Evolutionary conservation across 1,284 basidiomycete genomes (phyloP), one percentile per base, ranked within the genome.

Genomic region (Cerrena zonata): DNA sequence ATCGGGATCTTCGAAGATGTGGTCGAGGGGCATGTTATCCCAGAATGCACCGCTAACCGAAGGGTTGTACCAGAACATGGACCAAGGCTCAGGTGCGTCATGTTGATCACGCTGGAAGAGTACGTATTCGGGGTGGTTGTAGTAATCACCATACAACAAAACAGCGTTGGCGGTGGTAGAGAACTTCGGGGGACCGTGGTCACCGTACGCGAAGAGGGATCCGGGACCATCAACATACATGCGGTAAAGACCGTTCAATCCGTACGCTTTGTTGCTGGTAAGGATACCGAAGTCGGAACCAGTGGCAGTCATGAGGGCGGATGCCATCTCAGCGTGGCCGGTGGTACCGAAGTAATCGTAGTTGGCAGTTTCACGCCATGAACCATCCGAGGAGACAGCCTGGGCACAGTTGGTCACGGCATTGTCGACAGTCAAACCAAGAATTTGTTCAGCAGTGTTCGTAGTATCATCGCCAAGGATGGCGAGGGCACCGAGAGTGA

Each of bases 61-160:
- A 11, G 93, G 84, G 66, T 97, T 78, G 69, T 98, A 99, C 92
- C 93, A 99, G 76, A 99, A 95, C 91, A 99, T 94, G 63, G 83
- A 84, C 81, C 86, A 92, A 0, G 95, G 95, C 57, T 99, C 95
- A 13, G 68, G 56, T 1, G 92, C 86, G 62, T 98, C 94, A 49
- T 74, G 73, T 60, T 89, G 90, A 66, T 99, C 95, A 54, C 95
- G 90, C 71, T 99, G 95, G 80, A 86, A 94, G 48, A 99, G 79
- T 13, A 84, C 76, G 67, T 86, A 95, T 58, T 75, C 69, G 11
- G 95, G 90, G 53, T 78, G 68, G 45, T 84, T 70, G 71, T 78
- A 94, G 24, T 79, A 67, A 18, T 76, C 67, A 19, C 79, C 85
- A 67, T 90, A 92, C 59, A 91, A 78, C 52, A 90, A 61, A 73